phyloP scores from a whole-genome alignment of 257 asterid species.

The Paraleonurus japonicus region DNA sequence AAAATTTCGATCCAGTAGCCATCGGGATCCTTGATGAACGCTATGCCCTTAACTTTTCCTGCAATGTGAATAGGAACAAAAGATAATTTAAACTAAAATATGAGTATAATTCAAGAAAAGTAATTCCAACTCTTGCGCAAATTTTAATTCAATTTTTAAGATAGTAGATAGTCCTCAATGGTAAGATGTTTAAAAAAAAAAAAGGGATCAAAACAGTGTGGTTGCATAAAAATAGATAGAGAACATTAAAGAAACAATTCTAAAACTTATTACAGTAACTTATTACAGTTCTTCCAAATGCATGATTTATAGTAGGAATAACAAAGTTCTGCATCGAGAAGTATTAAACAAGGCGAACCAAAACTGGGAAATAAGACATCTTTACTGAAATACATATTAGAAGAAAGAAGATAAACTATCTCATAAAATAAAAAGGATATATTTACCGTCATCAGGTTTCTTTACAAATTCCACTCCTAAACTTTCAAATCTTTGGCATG shows the following conservation, averaged over 20 bases:
- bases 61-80: conserved; percentile 21
- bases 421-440: conserved; percentile 1
- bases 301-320: not conserved
- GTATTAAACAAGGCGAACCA: not conserved
- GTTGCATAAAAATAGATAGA: not conserved
- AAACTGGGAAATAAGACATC: not conserved
- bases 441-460: conserved; percentile 73
- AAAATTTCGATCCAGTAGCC: conserved; percentile 96
- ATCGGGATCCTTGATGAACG: conserved; percentile 89
- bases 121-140: not conserved
- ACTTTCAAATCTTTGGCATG: conserved; percentile 80
- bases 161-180: too few species aligned
- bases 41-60: conserved; percentile 77
- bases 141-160: too few species aligned
- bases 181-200: not conserved
- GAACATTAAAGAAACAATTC: not conserved
- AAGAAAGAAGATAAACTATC: not conserved
- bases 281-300: not conserved
- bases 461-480: conserved; percentile 81
- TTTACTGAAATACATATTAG: not conserved
- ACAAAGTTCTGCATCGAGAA: not conserved
- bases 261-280: not conserved
- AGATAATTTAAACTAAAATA: not conserved
- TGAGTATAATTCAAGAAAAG: not conserved
- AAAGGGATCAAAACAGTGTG: not conserved